These are phyloP conservation scores for Chlorella variabilis DNA, from an alignment of 163 green algal species.

Conservation along the genomic window DNA sequence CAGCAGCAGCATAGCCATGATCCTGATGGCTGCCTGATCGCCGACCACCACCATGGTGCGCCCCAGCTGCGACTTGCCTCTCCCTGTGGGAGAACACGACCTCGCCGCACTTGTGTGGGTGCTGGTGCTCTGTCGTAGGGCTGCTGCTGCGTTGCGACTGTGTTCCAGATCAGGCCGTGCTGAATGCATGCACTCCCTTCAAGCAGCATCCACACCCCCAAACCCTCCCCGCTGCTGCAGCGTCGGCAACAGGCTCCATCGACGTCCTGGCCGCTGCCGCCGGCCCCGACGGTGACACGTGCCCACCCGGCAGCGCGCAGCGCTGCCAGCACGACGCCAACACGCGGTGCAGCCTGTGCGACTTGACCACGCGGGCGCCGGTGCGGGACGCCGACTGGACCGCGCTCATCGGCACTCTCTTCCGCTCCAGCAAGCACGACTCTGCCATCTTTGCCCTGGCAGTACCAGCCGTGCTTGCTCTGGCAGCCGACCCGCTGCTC, in stretches of 20 bases:
- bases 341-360: constrained; percentile 24
- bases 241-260: too few relatives aligned
- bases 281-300: too few relatives aligned
- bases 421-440: constrained; percentile 42
- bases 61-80: not conserved
- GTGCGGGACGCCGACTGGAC: constrained; percentile 18
- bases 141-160: too few relatives aligned
- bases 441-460: constrained; percentile 61
- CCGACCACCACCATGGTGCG: not conserved
- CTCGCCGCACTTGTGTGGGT: not conserved
- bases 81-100: too few relatives aligned
- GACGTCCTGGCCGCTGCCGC: too few relatives aligned
- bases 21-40: not conserved
- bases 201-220: too few relatives aligned
- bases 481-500: constrained; percentile 77
- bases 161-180: too few relatives aligned
- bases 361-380: constrained; percentile 10
- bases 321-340: constrained; percentile 18
- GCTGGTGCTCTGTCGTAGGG: not conserved
- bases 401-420: constrained; percentile 1
- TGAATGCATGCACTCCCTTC: too few relatives aligned
- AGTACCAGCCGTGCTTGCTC: constrained; percentile 57
- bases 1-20: not conserved
- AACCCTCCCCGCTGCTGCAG: too few relatives aligned
- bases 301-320: not conserved